Conservation (phyloP, 208 protist genomes). For the Herpetomonas samuelpessoai region DNA sequence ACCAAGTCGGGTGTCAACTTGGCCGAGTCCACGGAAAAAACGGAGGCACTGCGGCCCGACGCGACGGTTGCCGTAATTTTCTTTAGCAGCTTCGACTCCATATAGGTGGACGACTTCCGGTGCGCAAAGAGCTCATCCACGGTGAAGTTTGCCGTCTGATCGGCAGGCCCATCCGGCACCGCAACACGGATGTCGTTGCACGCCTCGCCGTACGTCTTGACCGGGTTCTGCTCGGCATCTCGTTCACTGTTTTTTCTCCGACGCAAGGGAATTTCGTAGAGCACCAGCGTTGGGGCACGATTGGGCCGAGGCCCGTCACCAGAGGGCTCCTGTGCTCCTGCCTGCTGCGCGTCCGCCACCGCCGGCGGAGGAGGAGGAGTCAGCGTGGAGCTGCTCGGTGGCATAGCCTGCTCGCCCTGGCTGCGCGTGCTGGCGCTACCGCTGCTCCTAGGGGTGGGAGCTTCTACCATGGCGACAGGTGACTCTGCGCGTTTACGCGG, state of each 20-base stretch:
- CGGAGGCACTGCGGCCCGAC: constrained; percentile 22
- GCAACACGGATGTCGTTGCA: constrained; percentile 13
- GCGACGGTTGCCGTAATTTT: constrained; percentile 21
- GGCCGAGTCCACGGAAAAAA: constrained; percentile 32
- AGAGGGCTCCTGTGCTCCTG: too few species aligned
- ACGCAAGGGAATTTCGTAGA: constrained; percentile 47
- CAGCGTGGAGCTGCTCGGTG: too few species aligned
- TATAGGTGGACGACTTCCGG: constrained; percentile 21
- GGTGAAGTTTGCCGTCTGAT: constrained; percentile 10
- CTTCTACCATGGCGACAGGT: too few species aligned
- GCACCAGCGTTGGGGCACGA: constrained; percentile 18
- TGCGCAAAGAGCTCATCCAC: constrained; percentile 40
- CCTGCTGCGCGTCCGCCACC: too few species aligned
- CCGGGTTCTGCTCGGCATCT: constrained; percentile 22
- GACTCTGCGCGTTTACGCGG: too few species aligned
- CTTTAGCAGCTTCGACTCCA: constrained; percentile 28
- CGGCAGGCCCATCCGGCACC: neutral
- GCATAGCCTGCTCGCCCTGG: too few species aligned
- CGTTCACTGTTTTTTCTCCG: constrained; percentile 17
- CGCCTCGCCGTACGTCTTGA: constrained; percentile 21
- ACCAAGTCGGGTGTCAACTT: constrained; percentile 4
- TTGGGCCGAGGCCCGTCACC: too few species aligned
- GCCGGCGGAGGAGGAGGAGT: too few species aligned
- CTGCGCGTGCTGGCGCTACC: too few species aligned
- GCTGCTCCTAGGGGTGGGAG: too few species aligned